These are phyloP conservation scores for Aquanectria penicillioides DNA, from an alignment of 2,329 filamentous ascomycete species.

Conservation along the genomic window DNA sequence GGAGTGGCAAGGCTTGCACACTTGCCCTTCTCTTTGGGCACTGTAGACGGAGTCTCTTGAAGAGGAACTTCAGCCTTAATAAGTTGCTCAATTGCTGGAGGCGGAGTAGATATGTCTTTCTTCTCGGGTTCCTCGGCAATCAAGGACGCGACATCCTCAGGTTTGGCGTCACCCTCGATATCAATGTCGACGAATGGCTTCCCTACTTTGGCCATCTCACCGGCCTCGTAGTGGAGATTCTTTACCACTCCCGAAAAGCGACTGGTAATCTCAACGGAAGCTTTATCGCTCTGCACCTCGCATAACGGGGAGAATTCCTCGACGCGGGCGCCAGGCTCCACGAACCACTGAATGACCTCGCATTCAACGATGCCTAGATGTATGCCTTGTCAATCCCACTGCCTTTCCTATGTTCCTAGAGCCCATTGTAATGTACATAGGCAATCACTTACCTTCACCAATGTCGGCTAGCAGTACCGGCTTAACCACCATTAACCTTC, in stretches of 20 bases:
- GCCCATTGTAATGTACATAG: too few species aligned
- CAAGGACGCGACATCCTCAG: conserved; percentile 49
- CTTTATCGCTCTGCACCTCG: conserved; percentile 98
- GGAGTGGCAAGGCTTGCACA: conserved; percentile 86
- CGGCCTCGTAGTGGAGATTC: conserved; percentile 93
- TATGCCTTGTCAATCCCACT: conserved; percentile 28
- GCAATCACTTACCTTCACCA: conserved; percentile 72
- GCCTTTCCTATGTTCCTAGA: neutral
- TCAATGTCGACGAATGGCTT: conserved; percentile 96
- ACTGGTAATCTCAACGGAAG: conserved; percentile 89
- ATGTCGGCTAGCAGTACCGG: conserved; percentile 87
- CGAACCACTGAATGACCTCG: conserved; percentile 99
- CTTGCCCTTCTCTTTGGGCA: conserved; percentile 62
- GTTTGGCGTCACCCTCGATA: conserved; percentile 78
- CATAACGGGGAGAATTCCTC: conserved; percentile 98
- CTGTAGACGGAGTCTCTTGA: conserved; percentile 7
- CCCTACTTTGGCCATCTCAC: conserved; percentile 95
- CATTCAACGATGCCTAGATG: conserved; percentile 92
- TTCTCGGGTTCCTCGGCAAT: conserved; percentile 46
- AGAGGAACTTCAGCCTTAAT: conserved; percentile 10
- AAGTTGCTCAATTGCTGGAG: conserved; percentile 24
- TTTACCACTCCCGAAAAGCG: conserved; percentile 95
- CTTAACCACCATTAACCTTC: conserved; percentile 69
- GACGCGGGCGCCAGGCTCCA: conserved; percentile 92
- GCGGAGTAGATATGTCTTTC: conserved; percentile 40